Percentiles rank a stretch among this genome's conserved stretches.
Conservation (phyloP, 306 rosid species). For the Cucurbita maxima region DNA sequence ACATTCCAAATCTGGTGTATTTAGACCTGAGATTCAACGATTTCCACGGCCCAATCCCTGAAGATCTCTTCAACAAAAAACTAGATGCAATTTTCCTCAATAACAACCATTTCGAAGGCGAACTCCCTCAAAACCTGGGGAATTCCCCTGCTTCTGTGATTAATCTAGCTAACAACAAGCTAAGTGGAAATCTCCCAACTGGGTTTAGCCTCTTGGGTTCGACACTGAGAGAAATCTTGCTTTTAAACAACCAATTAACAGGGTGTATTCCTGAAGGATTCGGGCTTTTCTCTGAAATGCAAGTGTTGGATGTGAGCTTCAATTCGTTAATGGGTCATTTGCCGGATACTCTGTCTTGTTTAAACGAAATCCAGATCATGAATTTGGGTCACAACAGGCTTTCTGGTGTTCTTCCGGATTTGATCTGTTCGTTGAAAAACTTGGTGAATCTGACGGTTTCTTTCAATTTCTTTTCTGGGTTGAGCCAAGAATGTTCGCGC, state of each 20-base stretch:
- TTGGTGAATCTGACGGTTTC: slow-evolving; percentile 69
- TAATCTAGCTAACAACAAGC: slow-evolving; percentile 63
- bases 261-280: slow-evolving; percentile 95
- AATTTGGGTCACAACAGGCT: slow-evolving; percentile 77
- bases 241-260: slow-evolving; percentile 65
- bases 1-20: slow-evolving; percentile 63
- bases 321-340: slow-evolving; percentile 76
- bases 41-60: slow-evolving; percentile 64
- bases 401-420: slow-evolving; percentile 75
- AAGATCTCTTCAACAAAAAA: slow-evolving; percentile 49
- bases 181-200: slow-evolving; percentile 55
- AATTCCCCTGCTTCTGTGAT: slow-evolving; percentile 90
- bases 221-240: slow-evolving; percentile 59
- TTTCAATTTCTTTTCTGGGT: slow-evolving; percentile 92
- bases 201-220: slow-evolving; percentile 60
- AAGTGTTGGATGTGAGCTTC: slow-evolving; percentile 77
- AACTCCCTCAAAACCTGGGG: slow-evolving; percentile 61
- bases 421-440: slow-evolving; percentile 53
- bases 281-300: slow-evolving; percentile 70
- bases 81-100: slow-evolving; percentile 86
- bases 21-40: slow-evolving; percentile 78
- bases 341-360: slow-evolving; percentile 80
- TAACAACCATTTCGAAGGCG: slow-evolving; percentile 73
- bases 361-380: slow-evolving; percentile 61
- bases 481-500: slow-evolving; percentile 54